Evolutionary conservation across 345 rosid genomes (phyloP).

Genomic region (Erodium maritimum): DNA sequence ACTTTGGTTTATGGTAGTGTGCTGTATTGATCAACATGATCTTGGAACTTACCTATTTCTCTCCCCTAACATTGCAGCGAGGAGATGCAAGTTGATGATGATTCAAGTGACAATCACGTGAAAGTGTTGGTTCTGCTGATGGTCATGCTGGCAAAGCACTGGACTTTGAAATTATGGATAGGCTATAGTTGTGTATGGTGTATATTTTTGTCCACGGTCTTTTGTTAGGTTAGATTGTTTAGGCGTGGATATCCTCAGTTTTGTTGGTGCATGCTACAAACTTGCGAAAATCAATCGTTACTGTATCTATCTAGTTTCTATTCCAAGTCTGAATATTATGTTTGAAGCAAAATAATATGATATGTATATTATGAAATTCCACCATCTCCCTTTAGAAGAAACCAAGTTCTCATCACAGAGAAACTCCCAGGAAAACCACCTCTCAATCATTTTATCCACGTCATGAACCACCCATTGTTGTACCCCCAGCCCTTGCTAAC

Average conservation of each 20-base stretch:
- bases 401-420: slow-evolving; percentile 68
- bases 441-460: slow-evolving; percentile 61
- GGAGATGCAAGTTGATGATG: neutral
- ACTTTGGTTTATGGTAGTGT: too few species aligned
- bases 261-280: too few species aligned
- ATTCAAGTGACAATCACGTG: neutral
- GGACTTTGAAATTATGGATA: neutral
- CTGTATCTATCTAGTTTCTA: too few species aligned
- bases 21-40: too few species aligned
- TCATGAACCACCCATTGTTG: slow-evolving; percentile 62
- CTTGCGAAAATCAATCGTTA: neutral
- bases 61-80: neutral
- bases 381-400: slow-evolving; percentile 59
- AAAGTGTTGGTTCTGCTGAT: neutral
- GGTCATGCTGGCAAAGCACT: neutral
- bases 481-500: slow-evolving; percentile 51
- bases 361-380: slow-evolving; percentile 58
- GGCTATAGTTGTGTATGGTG: neutral
- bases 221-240: neutral
- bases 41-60: neutral
- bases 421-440: slow-evolving; percentile 91
- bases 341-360: too few species aligned
- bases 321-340: too few species aligned
- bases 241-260: too few species aligned
- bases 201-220: too few species aligned